Evolutionary conservation across 2,329 filamentous ascomycete genomes (phyloP).

Genomic region (Neoascochyta sp.): DNA sequence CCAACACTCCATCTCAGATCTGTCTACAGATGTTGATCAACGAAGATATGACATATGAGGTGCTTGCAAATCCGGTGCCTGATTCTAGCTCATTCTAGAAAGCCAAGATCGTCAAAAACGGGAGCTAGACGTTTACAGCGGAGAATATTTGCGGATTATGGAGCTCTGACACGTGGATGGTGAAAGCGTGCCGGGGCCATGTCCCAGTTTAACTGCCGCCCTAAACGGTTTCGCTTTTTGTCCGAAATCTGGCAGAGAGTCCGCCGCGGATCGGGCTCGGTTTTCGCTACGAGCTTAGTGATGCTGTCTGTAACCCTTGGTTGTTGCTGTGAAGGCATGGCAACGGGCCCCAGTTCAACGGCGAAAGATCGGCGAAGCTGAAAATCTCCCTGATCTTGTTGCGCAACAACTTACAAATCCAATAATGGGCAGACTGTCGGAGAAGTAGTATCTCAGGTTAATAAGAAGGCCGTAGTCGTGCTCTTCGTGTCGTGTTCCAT

Average conservation of each 20-base stretch:
- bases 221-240: too few relatives aligned
- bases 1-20: too few relatives aligned
- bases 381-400: slow-evolving; percentile 17
- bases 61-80: too few relatives aligned
- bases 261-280: slow-evolving; percentile 7
- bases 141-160: slow-evolving; percentile 3
- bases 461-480: too few relatives aligned
- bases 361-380: slow-evolving; percentile 23
- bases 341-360: slow-evolving; percentile 15
- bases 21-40: too few relatives aligned
- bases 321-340: slow-evolving; percentile 10
- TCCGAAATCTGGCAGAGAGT: slow-evolving; percentile 2
- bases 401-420: slow-evolving; percentile 21
- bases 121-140: slow-evolving; percentile 9
- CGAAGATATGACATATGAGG: too few relatives aligned
- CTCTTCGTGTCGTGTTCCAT: too few relatives aligned
- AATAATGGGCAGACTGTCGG: too few relatives aligned
- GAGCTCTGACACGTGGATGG: slow-evolving; percentile 6
- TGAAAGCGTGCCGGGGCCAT: too few relatives aligned
- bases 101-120: slow-evolving; percentile 4
- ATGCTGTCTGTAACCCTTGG: too few relatives aligned
- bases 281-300: slow-evolving; percentile 4
- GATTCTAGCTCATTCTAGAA: slow-evolving; percentile 1
- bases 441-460: too few relatives aligned
- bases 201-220: too few relatives aligned